Evolutionary conservation across 208 protist species (phyloP).

Genomic region (Acanthamoeba royreba): DNA sequence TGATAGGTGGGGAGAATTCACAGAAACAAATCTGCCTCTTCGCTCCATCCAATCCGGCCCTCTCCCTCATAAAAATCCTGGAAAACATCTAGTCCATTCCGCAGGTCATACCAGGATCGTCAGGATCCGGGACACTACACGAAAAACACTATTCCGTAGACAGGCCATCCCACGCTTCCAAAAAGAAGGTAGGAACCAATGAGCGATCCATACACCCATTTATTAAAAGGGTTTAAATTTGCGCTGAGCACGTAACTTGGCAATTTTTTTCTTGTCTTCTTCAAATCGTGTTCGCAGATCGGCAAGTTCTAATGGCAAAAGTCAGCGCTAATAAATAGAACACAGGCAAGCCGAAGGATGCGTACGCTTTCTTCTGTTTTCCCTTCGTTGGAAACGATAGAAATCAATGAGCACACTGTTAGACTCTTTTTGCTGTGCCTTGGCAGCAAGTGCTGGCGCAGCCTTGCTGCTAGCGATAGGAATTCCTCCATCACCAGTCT

Average conservation of each 20-base stretch:
- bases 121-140: no score
- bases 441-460: background rate
- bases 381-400: background rate
- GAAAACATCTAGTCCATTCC: no score
- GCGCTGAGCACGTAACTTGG: background rate
- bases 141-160: no score
- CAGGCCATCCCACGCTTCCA: no score
- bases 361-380: background rate
- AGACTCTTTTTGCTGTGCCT: background rate
- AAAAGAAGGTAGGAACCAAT: no score
- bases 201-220: no score
- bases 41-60: no score
- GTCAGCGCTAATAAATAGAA: background rate
- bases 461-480: background rate
- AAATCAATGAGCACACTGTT: conserved; percentile 2
- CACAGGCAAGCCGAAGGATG: background rate
- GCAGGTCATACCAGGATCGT: no score
- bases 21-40: no score
- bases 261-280: conserved; percentile 42
- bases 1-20: no score
- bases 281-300: background rate
- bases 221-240: conserved; percentile 33
- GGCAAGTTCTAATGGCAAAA: background rate
- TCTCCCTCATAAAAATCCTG: no score
- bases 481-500: background rate